Evolutionary conservation across 2,329 filamentous ascomycete genomes (phyloP), one percentile per base, ranked within the genome.

Genomic region (Neodidymelliopsis sp.): DNA sequence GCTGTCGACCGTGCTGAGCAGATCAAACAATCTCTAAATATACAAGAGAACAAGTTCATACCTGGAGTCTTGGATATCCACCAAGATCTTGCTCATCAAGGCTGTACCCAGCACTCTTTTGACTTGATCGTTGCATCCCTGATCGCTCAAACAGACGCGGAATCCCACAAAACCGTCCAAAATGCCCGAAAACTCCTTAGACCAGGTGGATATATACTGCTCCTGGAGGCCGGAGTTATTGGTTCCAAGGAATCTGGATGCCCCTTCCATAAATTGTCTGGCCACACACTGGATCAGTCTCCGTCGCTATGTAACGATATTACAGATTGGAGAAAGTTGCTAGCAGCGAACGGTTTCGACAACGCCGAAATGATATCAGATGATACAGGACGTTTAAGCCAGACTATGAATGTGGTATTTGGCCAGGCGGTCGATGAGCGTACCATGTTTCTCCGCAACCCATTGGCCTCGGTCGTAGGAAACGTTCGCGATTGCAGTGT

Each of bases 191-290:
- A 27, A 6, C 37, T 70, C 2, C 51, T 69, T 1, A 59, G 51
- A 15, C 75, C 78, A 0, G 76, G 74, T 1, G 79, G 79, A 0
- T 72, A 75, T 18, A 57, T 82, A 0, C 22, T 81, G 54, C 67
- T 48, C 55, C 66, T 65, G 2, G 54, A 65, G 6, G 53, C 27
- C 2, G 31, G 35, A 1, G 49, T 57, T 3, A 30, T 37, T 2
- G 50, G 48, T 8, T 36, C 37, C 3, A 19, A 11, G 8, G 18
- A 15, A 11, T n/a, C 38, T n/a, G 16, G 19, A 11, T 29, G 7
- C 2, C 1, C 12, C n/a, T 29, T 29, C n/a, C n/a, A n/a, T n/a
- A n/a, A n/a, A n/a, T n/a, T n/a, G n/a, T n/a, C n/a, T n/a, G n/a
- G 27, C 27, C 28, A 13, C 28, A 5, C 7, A 15, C 5, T 5